Base-by-base conservation (phyloP, 1,284 basidiomycete genomes). In the Tremellales sp. region DNA sequence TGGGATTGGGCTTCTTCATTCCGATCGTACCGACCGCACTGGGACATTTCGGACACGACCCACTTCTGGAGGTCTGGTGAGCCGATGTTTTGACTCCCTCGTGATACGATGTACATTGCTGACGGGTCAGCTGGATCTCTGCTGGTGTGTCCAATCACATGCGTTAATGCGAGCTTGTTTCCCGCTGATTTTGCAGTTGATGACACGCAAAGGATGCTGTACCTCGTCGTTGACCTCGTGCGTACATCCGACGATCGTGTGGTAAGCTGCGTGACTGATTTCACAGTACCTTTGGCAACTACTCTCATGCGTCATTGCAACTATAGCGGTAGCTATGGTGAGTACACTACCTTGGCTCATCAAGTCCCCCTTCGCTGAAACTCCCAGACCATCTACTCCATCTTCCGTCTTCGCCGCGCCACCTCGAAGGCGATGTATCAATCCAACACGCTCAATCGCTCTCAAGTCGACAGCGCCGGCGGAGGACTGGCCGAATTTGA, bases 271-370 rank as follows among this genome's bases (percentile, higher is more conserved):
- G 3, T 15, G 26, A 13, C 25, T 15, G 13, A 10, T 35, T 15
- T n/a, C 10, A 19, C 45, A 64, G 58, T 68, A 67, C 40, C 54
- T 68, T 4, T 67, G 64, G 64, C 64, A 68, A 43, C 51, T 61
- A 3, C 43, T 65, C 24, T 60, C 66, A 3, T 59, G 60, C 26
- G 13, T 54, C 25, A 50, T 68, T 15, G 62, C 66, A 3, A 54
- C 56, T 5, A 41, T 54, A 2, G 43, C 57, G 2, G 61, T 67
- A 3, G 46, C 53, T 13, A 44, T 48, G 11, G 61, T 63, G 40
- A 49, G 64, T 56, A 22, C 19, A 15, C 13, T n/a, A 2, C 17
- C 17, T 29, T 42, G 17, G 25, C 17, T 1, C 15, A 4, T 22
- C 19, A 10, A 22, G 7, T 11, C 39, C 15, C 6, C 19, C 15